Base-by-base conservation (phyloP, 495 filamentous ascomycete genomes). In the Alectoria sarmentosa region DNA sequence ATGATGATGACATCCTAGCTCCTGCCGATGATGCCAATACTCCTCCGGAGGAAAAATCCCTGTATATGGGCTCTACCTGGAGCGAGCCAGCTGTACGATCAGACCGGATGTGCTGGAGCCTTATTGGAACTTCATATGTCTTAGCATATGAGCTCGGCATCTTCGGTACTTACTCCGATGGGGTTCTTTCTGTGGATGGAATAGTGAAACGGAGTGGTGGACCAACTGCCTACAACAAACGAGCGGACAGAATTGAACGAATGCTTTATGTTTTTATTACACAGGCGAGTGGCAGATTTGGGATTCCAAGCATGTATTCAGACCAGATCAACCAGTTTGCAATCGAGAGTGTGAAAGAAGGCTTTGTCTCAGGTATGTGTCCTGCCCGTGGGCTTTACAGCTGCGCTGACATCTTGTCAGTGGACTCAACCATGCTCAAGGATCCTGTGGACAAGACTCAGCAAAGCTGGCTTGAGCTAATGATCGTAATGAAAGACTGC, bases 61-160 rank as follows among this genome's bases (percentile, higher is more conserved):
- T 48, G 30, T 62, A 65, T 39, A 38, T 42, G 23, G 54, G 59
- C 39, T 30, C 34, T n/a, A 49, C 54, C 71, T 98, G 94, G 90
- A 83, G 96, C 38, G 94, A 98, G 73, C 94, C 94, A 21, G 91
- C 90, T n/a, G 92, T 91, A 90, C 79, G 93, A 67, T 96, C 90
- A 65, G 94, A 98, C 67, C 88, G 92, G 48, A 96, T 98, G 92
- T 96, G 90, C 68, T 97, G 94, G 95, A 98, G 96, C 90, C 74
- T 98, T 19, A 82, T 98, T 56, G 94, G 91, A 64, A 94, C 90
- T 38, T 91, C 91, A 8, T 86, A 94, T 77, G 86, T 91, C 3
- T 78, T 98, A 44, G 90, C 92, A 1, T 95, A 94, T 64, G 94
- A 98, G 74, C 83, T 98, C 23, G 94, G 94, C 21, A 90, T 98